Percentiles rank a stretch among this genome's conserved stretches.
These are phyloP conservation scores for Apiospora marii DNA, from an alignment of 2,329 filamentous ascomycete genomes.

Conservation along the genomic window DNA sequence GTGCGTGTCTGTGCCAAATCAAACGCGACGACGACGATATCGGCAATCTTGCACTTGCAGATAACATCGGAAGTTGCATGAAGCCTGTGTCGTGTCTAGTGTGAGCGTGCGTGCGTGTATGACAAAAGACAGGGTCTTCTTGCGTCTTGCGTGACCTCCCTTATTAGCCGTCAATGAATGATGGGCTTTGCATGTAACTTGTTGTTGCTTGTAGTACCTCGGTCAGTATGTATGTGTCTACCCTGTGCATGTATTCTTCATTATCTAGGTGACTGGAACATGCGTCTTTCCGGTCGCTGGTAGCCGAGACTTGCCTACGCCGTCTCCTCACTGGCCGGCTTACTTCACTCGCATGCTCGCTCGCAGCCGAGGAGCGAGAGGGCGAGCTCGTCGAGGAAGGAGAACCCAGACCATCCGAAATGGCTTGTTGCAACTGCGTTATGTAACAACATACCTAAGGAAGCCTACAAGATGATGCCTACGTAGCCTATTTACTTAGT, in stretches of 20 bases:
- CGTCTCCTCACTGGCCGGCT: not conserved
- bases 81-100: constrained; percentile 16
- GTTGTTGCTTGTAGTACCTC: not conserved
- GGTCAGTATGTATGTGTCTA: not conserved
- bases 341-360: not conserved
- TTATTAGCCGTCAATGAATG: not conserved
- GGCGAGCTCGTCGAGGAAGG: not conserved
- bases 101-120: not conserved
- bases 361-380: not conserved
- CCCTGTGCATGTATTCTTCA: not conserved
- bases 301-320: not conserved
- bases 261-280: not conserved
- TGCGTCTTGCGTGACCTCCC: constrained; percentile 7
- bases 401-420: not conserved
- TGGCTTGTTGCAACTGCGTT: not conserved
- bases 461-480: not conserved
- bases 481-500: too few relatives aligned
- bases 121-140: constrained; percentile 1
- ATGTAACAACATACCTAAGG: not conserved
- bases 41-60: constrained; percentile 19
- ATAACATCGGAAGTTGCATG: constrained; percentile 20
- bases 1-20: not conserved
- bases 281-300: constrained; percentile 12
- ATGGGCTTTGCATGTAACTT: not conserved
- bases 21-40: constrained; percentile 11